Conservation (phyloP, 345 rosid genomes). For the Angophora floribunda region DNA sequence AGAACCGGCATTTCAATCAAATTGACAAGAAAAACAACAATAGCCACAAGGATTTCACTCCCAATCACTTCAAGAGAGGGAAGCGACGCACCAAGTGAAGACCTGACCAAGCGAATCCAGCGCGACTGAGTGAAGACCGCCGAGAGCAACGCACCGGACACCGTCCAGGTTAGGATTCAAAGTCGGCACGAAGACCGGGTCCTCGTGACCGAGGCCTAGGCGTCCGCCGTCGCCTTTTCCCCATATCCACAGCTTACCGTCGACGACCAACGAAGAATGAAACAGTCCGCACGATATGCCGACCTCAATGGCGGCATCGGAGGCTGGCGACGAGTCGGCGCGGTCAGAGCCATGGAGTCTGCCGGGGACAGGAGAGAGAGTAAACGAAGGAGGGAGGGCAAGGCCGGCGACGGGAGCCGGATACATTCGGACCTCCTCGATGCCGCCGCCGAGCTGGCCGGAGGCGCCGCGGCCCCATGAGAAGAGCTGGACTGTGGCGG, state of each 20-base stretch:
- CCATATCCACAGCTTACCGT: conserved; percentile 76
- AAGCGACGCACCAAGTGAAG: conserved; percentile 61
- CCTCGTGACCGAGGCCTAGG: conserved; percentile 80
- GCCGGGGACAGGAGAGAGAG: conserved; percentile 54
- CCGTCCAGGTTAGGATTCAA: conserved; percentile 51
- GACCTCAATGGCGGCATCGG: conserved; percentile 6
- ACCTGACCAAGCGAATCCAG: conserved; percentile 57
- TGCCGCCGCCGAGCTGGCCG: conserved; percentile 93
- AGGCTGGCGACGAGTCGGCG: background rate
- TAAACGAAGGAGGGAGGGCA: conserved; percentile 28
- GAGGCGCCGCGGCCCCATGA: conserved; percentile 96
- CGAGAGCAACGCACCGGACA: conserved; percentile 50
- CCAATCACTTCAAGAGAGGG: background rate
- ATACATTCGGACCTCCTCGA: conserved; percentile 62
- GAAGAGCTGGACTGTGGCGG: conserved; percentile 48
- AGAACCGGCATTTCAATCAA: background rate
- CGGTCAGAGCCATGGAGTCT: conserved; percentile 1
- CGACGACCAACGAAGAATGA: conserved; percentile 58
- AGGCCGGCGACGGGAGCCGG: conserved; percentile 66
- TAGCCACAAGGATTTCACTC: background rate
- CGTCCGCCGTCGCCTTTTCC: conserved; percentile 98
- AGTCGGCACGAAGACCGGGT: conserved; percentile 59
- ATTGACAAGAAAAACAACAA: background rate
- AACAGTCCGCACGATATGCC: conserved; percentile 83
- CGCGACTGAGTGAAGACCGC: conserved; percentile 86